Evolutionary conservation across 129 eudicot genomes (phyloP).

Genomic region (Pseudognaphalium luteoalbum): DNA sequence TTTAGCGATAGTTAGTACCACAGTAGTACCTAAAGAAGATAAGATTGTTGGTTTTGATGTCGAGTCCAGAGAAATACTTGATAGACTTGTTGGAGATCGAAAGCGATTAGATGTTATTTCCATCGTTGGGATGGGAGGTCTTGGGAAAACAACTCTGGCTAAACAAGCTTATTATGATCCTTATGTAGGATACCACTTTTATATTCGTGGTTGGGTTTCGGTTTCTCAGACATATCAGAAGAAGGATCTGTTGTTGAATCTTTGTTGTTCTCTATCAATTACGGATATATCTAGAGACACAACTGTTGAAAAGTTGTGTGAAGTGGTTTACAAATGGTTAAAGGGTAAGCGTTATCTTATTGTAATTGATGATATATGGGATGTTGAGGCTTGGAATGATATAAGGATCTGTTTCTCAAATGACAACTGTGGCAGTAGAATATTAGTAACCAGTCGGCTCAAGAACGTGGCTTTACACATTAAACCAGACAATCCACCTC

Average conservation of each 20-base stretch:
- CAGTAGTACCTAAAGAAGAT: conserved; percentile 13
- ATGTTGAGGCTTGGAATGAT: conserved; percentile 33
- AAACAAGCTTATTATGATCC: conserved; percentile 27
- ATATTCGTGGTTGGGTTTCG: conserved; percentile 30
- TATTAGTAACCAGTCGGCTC: conserved; percentile 34
- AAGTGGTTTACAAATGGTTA: conserved; percentile 21
- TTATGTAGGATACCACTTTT: conserved; percentile 19
- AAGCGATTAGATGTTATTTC: conserved; percentile 29
- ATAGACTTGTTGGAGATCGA: conserved; percentile 14
- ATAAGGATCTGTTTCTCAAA: conserved; percentile 29
- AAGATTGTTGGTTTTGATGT: conserved; percentile 30
- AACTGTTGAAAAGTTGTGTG: conserved; percentile 17
- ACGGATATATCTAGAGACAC: not conserved
- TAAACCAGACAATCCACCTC: conserved; percentile 18
- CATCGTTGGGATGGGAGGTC: conserved; percentile 46
- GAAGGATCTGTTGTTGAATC: conserved; percentile 25
- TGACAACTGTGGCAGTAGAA: conserved; percentile 36
- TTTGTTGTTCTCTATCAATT: not conserved
- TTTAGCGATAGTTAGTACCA: conserved; percentile 2
- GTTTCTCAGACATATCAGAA: conserved; percentile 31
- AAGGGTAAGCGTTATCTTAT: conserved; percentile 37
- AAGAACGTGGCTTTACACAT: conserved; percentile 20
- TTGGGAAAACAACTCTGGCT: conserved; percentile 47
- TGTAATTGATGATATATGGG: conserved; percentile 50
- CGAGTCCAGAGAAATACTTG: conserved; percentile 11